Percentiles rank a stretch among this genome's conserved stretches.
These are phyloP conservation scores for Cutaneotrichosporon cavernicola DNA, from an alignment of 1,284 basidiomycete genomes.

Conservation along the genomic window DNA sequence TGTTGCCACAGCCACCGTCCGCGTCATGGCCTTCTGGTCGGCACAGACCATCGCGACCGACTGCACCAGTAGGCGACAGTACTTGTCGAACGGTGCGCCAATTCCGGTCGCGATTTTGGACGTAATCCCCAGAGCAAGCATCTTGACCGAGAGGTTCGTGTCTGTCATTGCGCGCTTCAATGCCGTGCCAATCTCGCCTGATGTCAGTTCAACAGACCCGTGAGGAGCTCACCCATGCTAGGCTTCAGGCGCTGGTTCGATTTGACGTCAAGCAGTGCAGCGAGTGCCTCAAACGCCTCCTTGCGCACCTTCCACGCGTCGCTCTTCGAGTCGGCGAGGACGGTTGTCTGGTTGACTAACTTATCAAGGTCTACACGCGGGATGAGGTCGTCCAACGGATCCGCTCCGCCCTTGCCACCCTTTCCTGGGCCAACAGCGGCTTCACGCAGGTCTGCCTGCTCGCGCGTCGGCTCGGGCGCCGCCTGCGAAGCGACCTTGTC, in stretches of 20 bases:
- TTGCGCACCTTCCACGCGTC: constrained; percentile 98
- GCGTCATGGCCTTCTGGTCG: constrained; percentile 88
- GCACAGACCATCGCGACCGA: constrained; percentile 82
- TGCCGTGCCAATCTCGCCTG: constrained; percentile 85
- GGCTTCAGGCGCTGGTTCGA: constrained; percentile 89
- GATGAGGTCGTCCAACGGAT: constrained; percentile 88
- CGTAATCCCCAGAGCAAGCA: constrained; percentile 84
- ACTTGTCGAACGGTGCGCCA: constrained; percentile 92
- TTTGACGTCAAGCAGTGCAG: constrained; percentile 80
- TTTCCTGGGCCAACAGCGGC: constrained; percentile 49
- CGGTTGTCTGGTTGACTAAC: constrained; percentile 77
- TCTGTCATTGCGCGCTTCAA: constrained; percentile 87
- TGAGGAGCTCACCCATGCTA: constrained; percentile 67
- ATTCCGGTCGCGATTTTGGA: constrained; percentile 86
- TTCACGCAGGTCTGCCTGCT: constrained; percentile 69
- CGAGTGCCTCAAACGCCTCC: constrained; percentile 84
- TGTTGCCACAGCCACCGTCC: constrained; percentile 73
- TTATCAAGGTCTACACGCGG: constrained; percentile 91
- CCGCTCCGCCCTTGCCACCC: constrained; percentile 56
- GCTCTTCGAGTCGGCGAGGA: constrained; percentile 77
- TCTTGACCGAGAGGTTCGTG: constrained; percentile 91
- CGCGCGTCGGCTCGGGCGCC: constrained; percentile 75
- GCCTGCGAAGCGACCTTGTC: constrained; percentile 83
- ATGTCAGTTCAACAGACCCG: constrained; percentile 8
- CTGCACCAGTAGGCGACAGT: constrained; percentile 71